Base-by-base conservation (phyloP, 192 early-diverging fungal species). In the Funneliformis mosseae region DNA sequence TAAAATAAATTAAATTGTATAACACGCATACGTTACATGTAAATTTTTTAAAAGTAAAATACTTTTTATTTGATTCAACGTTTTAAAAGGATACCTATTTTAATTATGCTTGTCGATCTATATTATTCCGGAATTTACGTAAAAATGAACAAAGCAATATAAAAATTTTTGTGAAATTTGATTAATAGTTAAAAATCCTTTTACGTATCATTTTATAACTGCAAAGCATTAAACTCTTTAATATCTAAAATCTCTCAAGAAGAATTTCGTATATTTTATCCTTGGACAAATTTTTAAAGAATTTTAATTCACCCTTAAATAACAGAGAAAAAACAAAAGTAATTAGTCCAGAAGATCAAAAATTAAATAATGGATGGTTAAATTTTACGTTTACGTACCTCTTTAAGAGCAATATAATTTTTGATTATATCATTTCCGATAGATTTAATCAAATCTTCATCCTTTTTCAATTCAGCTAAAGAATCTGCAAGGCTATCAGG, bases 371-470 rank as follows among this genome's bases (percentile, higher is more conserved):
- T 33, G 33, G 33, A 55, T 6, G 18, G 4, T 21, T 21, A 55
- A 55, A n/a, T 33, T n/a, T 33, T 16, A 16, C 5, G 3, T 55
- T 55, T 18, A 55, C 50, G 18, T 73, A 73, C 71, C 45, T 73
- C 71, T 73, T 73, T 73, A 25, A 73, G 23, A 14, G 33, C 45
- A 23, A 48, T 33, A 28, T 45, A 73, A 48, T 45, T 33, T 73
- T 46, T 10, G 11, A 73, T 16, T 23, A 73, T 45, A 21, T 45
- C 23, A 2, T 73, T 25, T 27, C 71, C 71, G 1, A 73, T 10
- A 73, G 25, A 33, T 46, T 50, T 46, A 46, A 14, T 16, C 5
- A 73, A 3, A 27, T 5, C 71, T 48, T 25, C 14, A 46, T 73
- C 71, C 8, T 73, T 18, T 46, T 28, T 73, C 16, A 73, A 73